Conservation (phyloP, 2,329 filamentous ascomycete genomes). For the Laburnicola sp. region DNA sequence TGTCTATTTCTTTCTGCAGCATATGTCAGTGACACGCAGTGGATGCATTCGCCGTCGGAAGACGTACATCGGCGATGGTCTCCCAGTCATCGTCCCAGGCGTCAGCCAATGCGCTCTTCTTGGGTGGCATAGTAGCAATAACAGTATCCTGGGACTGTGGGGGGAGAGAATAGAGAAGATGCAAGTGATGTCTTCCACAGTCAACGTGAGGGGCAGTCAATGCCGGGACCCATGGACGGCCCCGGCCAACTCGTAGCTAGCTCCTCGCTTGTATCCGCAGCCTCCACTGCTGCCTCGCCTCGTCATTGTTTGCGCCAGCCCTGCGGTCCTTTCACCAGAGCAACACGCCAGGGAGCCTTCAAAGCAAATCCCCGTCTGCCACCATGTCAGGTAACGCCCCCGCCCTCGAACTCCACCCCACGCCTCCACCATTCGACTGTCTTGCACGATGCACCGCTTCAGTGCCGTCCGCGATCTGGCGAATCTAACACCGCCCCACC, state of each 20-base stretch:
- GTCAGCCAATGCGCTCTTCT: constrained; percentile 51
- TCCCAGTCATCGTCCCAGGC: constrained; percentile 97
- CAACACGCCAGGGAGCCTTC: neutral
- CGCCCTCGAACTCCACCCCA: constrained; percentile 1
- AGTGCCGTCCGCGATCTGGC: neutral
- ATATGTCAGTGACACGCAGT: constrained; percentile 27
- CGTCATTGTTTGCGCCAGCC: neutral
- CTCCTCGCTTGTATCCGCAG: constrained; percentile 8
- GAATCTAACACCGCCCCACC: constrained; percentile 14
- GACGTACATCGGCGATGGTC: constrained; percentile 68
- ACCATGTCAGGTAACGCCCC: constrained; percentile 6
- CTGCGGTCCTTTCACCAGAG: neutral
- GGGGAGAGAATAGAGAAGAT: neutral
- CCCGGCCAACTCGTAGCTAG: no score
- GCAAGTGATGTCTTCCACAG: constrained; percentile 7
- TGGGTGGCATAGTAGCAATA: constrained; percentile 25
- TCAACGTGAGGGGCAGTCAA: constrained; percentile 2
- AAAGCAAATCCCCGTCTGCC: neutral
- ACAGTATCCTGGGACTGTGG: neutral
- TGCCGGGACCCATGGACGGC: neutral
- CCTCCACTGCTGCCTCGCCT: constrained; percentile 12
- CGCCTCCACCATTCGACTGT: constrained; percentile 6
- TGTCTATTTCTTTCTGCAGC: constrained; percentile 42
- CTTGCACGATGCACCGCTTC: no score
- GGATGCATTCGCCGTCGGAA: neutral